Evolutionary conservation across 805 yeast species (phyloP), one percentile per base, ranked within the genome.

Genomic region (Yamadazyma olivae): DNA sequence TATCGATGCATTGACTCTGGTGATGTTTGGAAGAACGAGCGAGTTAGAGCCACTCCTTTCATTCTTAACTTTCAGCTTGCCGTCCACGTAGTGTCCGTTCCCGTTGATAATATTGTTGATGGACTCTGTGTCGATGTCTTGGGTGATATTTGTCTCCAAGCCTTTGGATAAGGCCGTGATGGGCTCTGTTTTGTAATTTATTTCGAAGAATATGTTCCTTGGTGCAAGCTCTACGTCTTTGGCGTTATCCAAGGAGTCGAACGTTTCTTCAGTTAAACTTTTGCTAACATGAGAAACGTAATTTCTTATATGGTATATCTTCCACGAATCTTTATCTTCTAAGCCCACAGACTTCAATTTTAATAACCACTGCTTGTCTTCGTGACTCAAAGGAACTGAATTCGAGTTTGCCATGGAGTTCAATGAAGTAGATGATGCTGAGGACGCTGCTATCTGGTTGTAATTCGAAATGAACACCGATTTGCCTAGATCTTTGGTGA

Each of bases 241-340:
- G 14, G 22, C 18, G 4, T 35, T 28, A 21, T 32, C 27, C 7
- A 38, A 5, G 2, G 32, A 35, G 10, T 32, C 26, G 6, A 6
- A 6, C 5, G 8, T 4, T n/a, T 24, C 14, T 26, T 36, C 17
- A 18, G 30, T 12, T 12, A 43, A 18, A n/a, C 44, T 41, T 32
- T 71, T 64, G 1, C 84, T 74, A 3, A 79, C 76, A 32, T 79
- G 75, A 40, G 61, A 70, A 6, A 90, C 72, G 46, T 87, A 84
- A 19, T 81, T 81, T 38, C 90, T 69, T 38, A 88, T 57, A 3
- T 76, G 76, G 12, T 81, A 80, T 9, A 91, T 60, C 55, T 90
- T 91, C 97, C 97, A 91, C 17, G 86, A 48, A 30, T 88, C 95
- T 6, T 66, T 68, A 7, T 79, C 87, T 6, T 67, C 68, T 34